Evolutionary conservation across 345 rosid species (phyloP).

Genomic region (Zanthoxylum bungeanum): DNA sequence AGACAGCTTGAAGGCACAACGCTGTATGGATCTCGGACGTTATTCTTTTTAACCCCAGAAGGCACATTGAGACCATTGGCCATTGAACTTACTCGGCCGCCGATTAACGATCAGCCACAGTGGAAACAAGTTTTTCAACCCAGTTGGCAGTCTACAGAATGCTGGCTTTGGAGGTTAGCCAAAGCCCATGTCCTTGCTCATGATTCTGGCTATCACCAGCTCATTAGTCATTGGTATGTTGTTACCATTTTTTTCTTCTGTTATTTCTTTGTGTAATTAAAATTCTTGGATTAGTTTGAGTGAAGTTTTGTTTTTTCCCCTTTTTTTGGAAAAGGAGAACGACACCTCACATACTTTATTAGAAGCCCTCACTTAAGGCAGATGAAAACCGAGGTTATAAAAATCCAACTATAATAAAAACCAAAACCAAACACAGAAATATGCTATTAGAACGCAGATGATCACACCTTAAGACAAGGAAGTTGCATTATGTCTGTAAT

Average conservation of each 20-base stretch:
- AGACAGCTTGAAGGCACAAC: slow-evolving; percentile 48
- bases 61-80: slow-evolving; percentile 54
- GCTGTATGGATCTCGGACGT: slow-evolving; percentile 55
- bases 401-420: no score
- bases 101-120: slow-evolving; percentile 46
- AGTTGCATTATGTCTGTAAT: no score
- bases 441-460: no score
- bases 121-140: slow-evolving; percentile 59
- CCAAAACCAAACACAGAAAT: no score
- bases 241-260: background rate
- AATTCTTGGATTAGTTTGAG: no score
- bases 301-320: no score
- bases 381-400: no score
- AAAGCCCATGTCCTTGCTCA: slow-evolving; percentile 67
- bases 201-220: slow-evolving; percentile 70
- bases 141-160: slow-evolving; percentile 37
- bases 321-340: no score
- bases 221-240: slow-evolving; percentile 66
- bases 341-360: no score
- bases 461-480: no score
- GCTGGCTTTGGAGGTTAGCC: slow-evolving; percentile 75
- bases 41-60: slow-evolving; percentile 53
- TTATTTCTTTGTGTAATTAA: background rate
- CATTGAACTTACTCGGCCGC: slow-evolving; percentile 69
- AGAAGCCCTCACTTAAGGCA: no score